phyloP scores from a whole-genome alignment of 2,329 filamentous ascomycete species.

The Plenodomus biglobosus region DNA sequence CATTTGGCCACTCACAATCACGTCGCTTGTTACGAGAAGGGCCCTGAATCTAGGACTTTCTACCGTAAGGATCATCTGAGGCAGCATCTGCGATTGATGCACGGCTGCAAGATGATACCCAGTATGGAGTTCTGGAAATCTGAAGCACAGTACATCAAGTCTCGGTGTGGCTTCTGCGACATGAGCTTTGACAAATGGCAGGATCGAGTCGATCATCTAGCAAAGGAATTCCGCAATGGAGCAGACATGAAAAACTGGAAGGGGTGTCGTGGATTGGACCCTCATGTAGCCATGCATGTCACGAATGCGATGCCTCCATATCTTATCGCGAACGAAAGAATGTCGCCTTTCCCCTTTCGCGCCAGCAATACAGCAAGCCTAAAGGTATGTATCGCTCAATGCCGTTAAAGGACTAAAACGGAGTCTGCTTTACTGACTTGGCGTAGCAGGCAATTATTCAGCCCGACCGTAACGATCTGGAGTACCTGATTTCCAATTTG shows the following conservation, averaged over 20 bases:
- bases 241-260: slow-evolving; percentile 58
- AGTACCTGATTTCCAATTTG: slow-evolving; percentile 28
- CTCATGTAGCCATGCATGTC: slow-evolving; percentile 51
- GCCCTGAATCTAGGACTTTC: slow-evolving; percentile 63
- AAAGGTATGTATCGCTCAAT: slow-evolving; percentile 20
- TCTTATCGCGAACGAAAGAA: slow-evolving; percentile 52
- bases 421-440: slow-evolving; percentile 10
- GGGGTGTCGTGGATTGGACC: slow-evolving; percentile 56
- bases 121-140: slow-evolving; percentile 67
- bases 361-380: slow-evolving; percentile 43
- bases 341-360: slow-evolving; percentile 52
- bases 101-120: slow-evolving; percentile 62
- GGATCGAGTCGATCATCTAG: slow-evolving; percentile 56
- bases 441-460: slow-evolving; percentile 18
- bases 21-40: slow-evolving; percentile 66
- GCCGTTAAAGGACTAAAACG: too few species aligned
- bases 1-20: slow-evolving; percentile 64
- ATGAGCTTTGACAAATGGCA: slow-evolving; percentile 54
- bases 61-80: slow-evolving; percentile 65
- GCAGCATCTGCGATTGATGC: slow-evolving; percentile 63
- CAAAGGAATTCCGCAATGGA: slow-evolving; percentile 58
- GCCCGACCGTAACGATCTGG: slow-evolving; percentile 25
- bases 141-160: slow-evolving; percentile 56
- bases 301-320: slow-evolving; percentile 57
- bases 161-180: slow-evolving; percentile 58